These are phyloP conservation scores for Thermothelomyces thermophilus DNA, from an alignment of 2,329 filamentous ascomycete genomes.

Conservation along the genomic window DNA sequence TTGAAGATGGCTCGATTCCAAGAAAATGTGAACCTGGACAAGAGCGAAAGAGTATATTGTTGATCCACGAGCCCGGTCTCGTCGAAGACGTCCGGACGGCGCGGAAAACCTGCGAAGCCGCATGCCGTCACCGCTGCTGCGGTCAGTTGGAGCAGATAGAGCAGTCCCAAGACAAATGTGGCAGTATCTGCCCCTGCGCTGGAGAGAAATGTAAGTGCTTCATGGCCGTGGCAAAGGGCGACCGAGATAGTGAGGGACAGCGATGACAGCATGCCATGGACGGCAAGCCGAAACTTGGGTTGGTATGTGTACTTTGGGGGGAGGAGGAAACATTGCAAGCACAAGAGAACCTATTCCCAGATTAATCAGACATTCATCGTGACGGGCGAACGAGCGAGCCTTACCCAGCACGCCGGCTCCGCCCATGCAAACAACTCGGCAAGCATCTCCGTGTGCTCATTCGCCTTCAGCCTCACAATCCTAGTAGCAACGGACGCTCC, in stretches of 20 bases:
- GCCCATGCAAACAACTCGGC: conserved; percentile 9
- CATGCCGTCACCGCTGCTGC: conserved; percentile 21
- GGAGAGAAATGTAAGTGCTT: conserved; percentile 20
- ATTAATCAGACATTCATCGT: background rate
- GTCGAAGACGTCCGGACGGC: conserved; percentile 31
- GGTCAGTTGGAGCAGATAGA: conserved; percentile 26
- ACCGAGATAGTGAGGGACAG: conserved; percentile 23
- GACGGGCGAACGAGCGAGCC: background rate
- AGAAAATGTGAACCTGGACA: conserved; percentile 27
- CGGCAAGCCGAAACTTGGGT: conserved; percentile 25
- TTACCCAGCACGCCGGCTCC: conserved; percentile 20
- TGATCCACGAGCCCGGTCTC: conserved; percentile 30
- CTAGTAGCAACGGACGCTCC: conserved; percentile 24
- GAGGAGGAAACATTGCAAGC: conserved; percentile 27
- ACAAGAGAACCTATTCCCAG: conserved; percentile 21
- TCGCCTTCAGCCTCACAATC: conserved; percentile 15
- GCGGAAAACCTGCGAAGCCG: conserved; percentile 29
- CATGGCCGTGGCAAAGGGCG: conserved; percentile 26
- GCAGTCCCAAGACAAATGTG: conserved; percentile 13
- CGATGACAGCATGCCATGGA: conserved; percentile 26
- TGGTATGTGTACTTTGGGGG: conserved; percentile 27
- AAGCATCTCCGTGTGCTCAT: background rate
- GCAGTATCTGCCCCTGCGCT: background rate
- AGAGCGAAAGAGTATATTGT: conserved; percentile 29
- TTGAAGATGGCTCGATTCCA: conserved; percentile 31